Percentiles rank a stretch among this genome's conserved stretches.
phyloP scores from a whole-genome alignment of 345 rosid genomes.

The Gossypium herbaceum region DNA sequence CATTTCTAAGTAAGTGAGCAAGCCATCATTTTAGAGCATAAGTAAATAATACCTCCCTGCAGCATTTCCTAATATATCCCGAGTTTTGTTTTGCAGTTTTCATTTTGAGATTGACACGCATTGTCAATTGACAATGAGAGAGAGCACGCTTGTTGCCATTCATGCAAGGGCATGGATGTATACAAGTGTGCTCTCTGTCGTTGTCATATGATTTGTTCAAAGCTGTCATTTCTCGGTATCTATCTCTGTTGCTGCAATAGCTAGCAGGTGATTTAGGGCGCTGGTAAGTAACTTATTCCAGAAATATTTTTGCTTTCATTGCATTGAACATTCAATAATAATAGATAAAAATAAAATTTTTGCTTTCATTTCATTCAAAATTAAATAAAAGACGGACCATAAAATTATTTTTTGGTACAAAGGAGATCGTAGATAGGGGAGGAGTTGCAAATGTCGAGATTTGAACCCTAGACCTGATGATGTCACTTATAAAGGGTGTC shows the following conservation, averaged over 20 bases:
- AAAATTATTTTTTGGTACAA: not conserved
- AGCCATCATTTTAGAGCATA: not conserved
- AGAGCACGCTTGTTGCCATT: constrained; percentile 49
- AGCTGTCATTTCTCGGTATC: not conserved
- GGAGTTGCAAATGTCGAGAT: not conserved
- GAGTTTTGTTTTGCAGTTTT: constrained; percentile 4
- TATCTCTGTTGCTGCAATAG: not conserved
- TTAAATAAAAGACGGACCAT: not conserved
- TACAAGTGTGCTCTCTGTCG: constrained; percentile 38
- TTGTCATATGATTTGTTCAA: constrained; percentile 30
- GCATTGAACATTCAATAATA: not conserved
- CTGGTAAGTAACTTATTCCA: not conserved
- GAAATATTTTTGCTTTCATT: not conserved
- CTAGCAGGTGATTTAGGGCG: not conserved
- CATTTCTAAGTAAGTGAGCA: not conserved
- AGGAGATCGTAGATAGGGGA: not conserved
- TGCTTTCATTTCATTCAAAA: not conserved
- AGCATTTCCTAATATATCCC: no score
- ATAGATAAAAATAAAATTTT: not conserved
- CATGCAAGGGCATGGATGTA: constrained; percentile 29
- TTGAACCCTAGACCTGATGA: not conserved
- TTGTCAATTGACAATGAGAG: constrained; percentile 44
- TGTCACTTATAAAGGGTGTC: not conserved
- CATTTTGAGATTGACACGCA: constrained; percentile 1
- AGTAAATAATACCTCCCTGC: not conserved